Percentiles rank a stretch among this genome's conserved stretches.
Conservation (phyloP, 129 eudicot species). For the Calendula officinalis region DNA sequence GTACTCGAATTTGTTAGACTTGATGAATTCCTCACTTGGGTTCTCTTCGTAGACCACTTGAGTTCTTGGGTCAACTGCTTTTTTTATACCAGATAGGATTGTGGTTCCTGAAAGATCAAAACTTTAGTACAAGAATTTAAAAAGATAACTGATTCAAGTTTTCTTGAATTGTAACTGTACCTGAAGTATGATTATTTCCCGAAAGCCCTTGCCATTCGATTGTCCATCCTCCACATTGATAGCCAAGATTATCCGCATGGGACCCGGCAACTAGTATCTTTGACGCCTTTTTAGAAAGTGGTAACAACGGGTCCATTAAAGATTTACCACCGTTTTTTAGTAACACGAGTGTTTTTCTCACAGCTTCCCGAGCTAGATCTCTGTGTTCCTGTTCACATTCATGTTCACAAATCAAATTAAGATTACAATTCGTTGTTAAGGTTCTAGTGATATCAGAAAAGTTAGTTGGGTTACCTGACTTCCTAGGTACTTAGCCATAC, state of each 20-base stretch:
- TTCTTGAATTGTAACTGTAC: constrained; percentile 3
- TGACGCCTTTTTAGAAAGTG: constrained; percentile 22
- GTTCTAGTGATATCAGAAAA: background rate
- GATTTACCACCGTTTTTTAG: constrained; percentile 22
- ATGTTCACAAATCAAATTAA: background rate
- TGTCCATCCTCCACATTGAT: constrained; percentile 30
- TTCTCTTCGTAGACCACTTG: constrained; percentile 47
- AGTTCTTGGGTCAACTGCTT: constrained; percentile 27
- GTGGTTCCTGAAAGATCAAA: constrained; percentile 22
- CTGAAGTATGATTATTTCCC: constrained; percentile 23
- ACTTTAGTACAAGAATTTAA: background rate
- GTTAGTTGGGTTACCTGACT: constrained; percentile 7
- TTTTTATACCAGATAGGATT: constrained; percentile 24
- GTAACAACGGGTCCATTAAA: constrained; percentile 6
- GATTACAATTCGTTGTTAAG: background rate
- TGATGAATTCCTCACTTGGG: constrained; percentile 46
- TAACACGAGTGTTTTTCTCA: constrained; percentile 26
- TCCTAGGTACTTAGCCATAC: constrained; percentile 24
- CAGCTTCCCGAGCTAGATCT: constrained; percentile 27
- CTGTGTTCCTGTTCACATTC: constrained; percentile 22
- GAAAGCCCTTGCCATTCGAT: constrained; percentile 22
- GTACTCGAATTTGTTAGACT: constrained; percentile 47
- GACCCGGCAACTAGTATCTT: constrained; percentile 34
- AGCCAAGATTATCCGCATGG: constrained; percentile 26
- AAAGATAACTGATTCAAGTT: background rate